Conservation (phyloP, 78 protist species). For the Isochrysis galbana region DNA sequence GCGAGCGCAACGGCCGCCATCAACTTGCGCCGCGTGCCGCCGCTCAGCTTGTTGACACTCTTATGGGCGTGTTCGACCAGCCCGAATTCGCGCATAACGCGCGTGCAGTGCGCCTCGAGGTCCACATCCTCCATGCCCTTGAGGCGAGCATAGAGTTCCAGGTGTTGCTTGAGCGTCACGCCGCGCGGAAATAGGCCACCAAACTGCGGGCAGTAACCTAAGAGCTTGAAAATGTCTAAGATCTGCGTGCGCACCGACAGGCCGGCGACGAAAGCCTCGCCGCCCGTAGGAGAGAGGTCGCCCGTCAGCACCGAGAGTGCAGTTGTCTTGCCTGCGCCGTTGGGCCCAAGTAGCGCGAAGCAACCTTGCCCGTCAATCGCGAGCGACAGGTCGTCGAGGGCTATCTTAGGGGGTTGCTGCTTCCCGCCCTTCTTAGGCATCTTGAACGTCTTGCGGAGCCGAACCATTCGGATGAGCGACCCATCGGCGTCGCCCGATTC, state of each 20-base stretch:
- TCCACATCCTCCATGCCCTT: conserved; percentile 50
- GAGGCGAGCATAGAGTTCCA: conserved; percentile 69
- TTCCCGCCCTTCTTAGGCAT: neutral
- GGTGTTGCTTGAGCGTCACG: conserved; percentile 71
- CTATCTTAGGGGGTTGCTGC: conserved; percentile 23
- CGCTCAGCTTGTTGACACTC: conserved; percentile 21
- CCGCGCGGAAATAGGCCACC: conserved; percentile 70
- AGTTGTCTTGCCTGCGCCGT: conserved; percentile 92
- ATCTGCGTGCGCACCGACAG: neutral
- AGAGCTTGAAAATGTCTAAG: neutral
- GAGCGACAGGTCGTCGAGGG: conserved; percentile 61
- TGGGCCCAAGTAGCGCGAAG: conserved; percentile 81
- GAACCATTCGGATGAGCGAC: neutral
- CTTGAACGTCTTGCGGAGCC: conserved; percentile 30
- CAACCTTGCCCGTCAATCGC: conserved; percentile 62
- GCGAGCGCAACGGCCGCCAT: conserved; percentile 1
- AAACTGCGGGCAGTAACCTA: conserved; percentile 88
- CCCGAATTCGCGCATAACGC: conserved; percentile 21
- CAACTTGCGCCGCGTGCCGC: conserved; percentile 24
- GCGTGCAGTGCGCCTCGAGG: conserved; percentile 8
- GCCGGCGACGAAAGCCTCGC: conserved; percentile 65
- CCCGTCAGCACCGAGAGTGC: conserved; percentile 47
- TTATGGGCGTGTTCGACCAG: conserved; percentile 52
- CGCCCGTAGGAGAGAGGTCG: neutral
- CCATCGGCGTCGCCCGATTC: neutral